Evolutionary conservation across 768 basidiomycete genomes (phyloP).

Genomic region (Atractiella rhizophila): DNA sequence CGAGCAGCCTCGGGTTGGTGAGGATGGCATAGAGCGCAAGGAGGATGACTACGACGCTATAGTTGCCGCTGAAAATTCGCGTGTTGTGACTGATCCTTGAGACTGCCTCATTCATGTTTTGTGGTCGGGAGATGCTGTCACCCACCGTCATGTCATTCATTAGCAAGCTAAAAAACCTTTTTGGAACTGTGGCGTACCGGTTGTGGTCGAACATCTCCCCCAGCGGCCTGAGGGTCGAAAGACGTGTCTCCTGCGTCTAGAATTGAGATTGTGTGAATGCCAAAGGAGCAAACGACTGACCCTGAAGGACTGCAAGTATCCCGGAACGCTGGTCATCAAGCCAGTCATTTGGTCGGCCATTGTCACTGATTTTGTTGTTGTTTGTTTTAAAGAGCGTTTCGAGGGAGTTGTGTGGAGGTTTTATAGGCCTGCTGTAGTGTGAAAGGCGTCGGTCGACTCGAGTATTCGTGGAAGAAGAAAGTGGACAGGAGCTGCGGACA

Average conservation of each 20-base stretch:
- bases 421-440: no score
- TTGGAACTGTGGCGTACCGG: background rate
- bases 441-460: no score
- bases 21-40: constrained; percentile 49
- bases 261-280: background rate
- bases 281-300: background rate
- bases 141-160: background rate
- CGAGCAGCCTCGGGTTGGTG: background rate
- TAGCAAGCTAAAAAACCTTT: background rate
- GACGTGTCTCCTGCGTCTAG: background rate
- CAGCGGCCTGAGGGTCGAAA: background rate
- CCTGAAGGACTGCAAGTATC: background rate
- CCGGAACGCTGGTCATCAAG: background rate
- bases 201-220: background rate
- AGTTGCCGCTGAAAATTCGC: background rate
- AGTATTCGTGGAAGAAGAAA: no score
- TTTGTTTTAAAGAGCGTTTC: no score
- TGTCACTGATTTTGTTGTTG: no score
- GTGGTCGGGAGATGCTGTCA: constrained; percentile 4
- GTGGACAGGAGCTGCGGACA: no score
- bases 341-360: no score
- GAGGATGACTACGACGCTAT: constrained; percentile 39
- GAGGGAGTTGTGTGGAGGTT: no score
- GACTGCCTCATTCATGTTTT: constrained; percentile 40
- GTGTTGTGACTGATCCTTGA: constrained; percentile 23